Evolutionary conservation across 345 rosid genomes (phyloP), one percentile per base, ranked within the genome.

Genomic region (Lagerstroemia speciosa): DNA sequence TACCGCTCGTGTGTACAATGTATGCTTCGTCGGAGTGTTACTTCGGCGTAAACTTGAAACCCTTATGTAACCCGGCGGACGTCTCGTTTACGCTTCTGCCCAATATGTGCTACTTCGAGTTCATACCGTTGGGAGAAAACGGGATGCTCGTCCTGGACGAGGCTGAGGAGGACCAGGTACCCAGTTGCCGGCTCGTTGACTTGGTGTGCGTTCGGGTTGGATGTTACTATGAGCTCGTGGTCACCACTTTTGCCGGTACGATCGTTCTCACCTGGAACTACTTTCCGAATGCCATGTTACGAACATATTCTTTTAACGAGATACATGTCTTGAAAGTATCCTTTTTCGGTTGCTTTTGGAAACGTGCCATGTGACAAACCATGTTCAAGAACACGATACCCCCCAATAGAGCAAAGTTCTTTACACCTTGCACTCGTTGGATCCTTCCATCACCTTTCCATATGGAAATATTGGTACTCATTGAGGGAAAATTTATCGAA

Each of bases 21-120:
- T 87, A 87, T 71, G 92, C 92, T 64, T 84, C 92, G 24, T 87
- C 92, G 3, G 92, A 87, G 78, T 82, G 86, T 67, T 87, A 87
- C 75, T 82, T 87, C 31, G 92, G 92, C 27, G 83, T 87, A 76
- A 87, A 87, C 78, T 67, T 87, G 83, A 83, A 75, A 43, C 92
- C 92, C 40, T 67, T 87, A 62, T 80, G 81, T 65, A 73, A 82
- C 64, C 92, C 92, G 32, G 75, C 78, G 19, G 84, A 87, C 10
- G 89, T 85, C 16, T 72, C 80, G 8, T 87, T 80, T 69, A 87
- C 92, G 32, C 79, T 87, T 24, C 53, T 87, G 83, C 89, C 92
- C 30, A 85, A 83, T 70, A 87, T 87, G 92, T 68, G 85, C 57
- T 87, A 83, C 73, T 87, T 74, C 62, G 89, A 87, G 74, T 87